These are phyloP conservation scores for Epichloe coenophiala DNA, from an alignment of 2,329 filamentous ascomycete genomes.

Conservation along the genomic window DNA sequence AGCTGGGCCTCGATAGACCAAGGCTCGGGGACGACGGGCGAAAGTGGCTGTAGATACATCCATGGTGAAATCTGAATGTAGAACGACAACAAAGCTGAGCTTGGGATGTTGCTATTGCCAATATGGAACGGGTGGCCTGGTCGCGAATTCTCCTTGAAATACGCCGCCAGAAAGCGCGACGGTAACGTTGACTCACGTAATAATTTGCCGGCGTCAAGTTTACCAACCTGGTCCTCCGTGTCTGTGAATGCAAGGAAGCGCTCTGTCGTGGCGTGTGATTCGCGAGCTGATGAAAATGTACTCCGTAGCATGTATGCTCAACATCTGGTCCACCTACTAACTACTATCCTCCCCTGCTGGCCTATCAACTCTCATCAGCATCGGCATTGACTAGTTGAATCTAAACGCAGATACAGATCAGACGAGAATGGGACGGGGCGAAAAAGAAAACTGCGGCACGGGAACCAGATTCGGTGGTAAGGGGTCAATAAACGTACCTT, in stretches of 20 bases:
- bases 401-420: not conserved
- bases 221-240: not conserved
- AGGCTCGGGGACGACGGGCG: constrained; percentile 4
- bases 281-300: not conserved
- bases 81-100: not conserved
- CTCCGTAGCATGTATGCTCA: not conserved
- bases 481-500: not conserved
- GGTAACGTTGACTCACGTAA: not conserved
- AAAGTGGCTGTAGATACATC: not conserved
- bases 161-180: not conserved
- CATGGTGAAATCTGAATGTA: not conserved
- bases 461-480: not conserved
- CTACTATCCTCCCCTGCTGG: not conserved
- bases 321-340: not conserved
- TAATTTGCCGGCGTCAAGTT: not conserved
- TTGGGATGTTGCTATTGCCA: not conserved
- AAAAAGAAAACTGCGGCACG: not conserved
- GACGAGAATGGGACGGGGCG: not conserved
- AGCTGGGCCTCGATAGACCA: constrained; percentile 12
- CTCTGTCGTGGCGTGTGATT: not conserved
- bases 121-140: not conserved
- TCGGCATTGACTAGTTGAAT: not conserved
- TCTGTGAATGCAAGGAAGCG: not conserved
- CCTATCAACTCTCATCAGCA: not conserved
- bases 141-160: not conserved